Evolutionary conservation across 768 basidiomycete genomes (phyloP).

Genomic region (Lentinula sp.): DNA sequence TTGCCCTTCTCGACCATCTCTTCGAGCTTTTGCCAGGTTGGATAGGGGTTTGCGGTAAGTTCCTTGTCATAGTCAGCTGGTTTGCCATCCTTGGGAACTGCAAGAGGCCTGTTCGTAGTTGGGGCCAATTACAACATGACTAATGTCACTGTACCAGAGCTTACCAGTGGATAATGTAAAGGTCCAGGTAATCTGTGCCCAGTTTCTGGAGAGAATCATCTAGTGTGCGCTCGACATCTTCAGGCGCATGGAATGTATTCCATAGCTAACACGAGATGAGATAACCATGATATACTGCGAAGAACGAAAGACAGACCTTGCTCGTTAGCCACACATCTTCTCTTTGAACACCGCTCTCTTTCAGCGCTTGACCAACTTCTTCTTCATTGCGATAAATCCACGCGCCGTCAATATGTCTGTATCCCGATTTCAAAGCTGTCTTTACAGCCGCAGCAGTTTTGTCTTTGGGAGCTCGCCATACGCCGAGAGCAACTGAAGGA

Average conservation of each 20-base stretch:
- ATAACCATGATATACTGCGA: not conserved
- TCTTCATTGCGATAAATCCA: slow-evolving; percentile 72
- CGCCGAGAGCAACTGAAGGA: slow-evolving; percentile 61
- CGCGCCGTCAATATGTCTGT: slow-evolving; percentile 70
- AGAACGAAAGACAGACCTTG: not conserved
- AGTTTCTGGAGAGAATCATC: slow-evolving; percentile 61
- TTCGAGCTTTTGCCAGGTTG: slow-evolving; percentile 79
- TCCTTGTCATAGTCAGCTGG: slow-evolving; percentile 36
- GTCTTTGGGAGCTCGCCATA: slow-evolving; percentile 51
- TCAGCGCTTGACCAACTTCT: slow-evolving; percentile 61
- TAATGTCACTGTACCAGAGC: slow-evolving; percentile 9
- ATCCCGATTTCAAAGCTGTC: slow-evolving; percentile 54
- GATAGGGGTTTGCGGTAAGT: slow-evolving; percentile 65
- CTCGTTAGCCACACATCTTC: slow-evolving; percentile 60
- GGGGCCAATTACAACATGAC: not conserved
- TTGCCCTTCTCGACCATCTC: slow-evolving; percentile 74
- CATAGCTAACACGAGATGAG: slow-evolving; percentile 43
- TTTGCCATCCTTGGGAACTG: slow-evolving; percentile 49
- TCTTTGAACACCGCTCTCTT: slow-evolving; percentile 52
- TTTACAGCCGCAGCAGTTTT: slow-evolving; percentile 43
- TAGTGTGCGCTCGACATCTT: slow-evolving; percentile 61
- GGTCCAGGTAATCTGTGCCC: slow-evolving; percentile 66
- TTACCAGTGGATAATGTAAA: slow-evolving; percentile 80
- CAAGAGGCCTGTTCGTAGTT: slow-evolving; percentile 48
- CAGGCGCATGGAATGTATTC: slow-evolving; percentile 71